Percentiles rank a stretch among this genome's conserved stretches.
Evolutionary conservation across 176 grass and related monocot species (phyloP).

Genomic region (Lolium rigidum): DNA sequence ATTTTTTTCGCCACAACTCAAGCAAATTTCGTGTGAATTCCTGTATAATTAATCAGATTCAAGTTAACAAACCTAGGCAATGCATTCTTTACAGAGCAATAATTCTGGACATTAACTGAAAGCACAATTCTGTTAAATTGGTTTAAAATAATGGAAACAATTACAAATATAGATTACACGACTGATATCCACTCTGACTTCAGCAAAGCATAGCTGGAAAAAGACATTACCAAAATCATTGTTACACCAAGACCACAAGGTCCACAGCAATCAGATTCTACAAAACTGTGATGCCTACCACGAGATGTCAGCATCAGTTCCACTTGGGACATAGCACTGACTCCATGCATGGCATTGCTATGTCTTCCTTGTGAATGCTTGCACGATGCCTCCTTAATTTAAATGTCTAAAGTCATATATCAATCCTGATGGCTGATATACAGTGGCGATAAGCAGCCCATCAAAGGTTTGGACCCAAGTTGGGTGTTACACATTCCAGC

Average conservation of each 20-base stretch:
- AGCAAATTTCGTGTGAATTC: not conserved
- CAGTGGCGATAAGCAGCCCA: not conserved
- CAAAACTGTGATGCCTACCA: not conserved
- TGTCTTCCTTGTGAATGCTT: not conserved
- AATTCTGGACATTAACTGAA: not conserved
- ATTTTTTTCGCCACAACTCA: not conserved
- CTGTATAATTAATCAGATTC: not conserved
- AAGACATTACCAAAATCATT: not conserved
- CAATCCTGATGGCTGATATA: constrained; percentile 24
- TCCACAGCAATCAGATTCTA: not conserved
- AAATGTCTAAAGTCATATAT: constrained; percentile 15
- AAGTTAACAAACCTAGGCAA: not conserved
- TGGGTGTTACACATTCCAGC: constrained; percentile 29
- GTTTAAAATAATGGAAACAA: not conserved
- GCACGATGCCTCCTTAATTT: not conserved
- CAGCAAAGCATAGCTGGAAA: not conserved
- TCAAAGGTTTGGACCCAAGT: not conserved
- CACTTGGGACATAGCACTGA: not conserved
- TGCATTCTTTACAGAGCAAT: not conserved
- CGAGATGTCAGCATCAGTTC: constrained; percentile 31
- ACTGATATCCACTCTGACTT: not conserved
- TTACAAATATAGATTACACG: not conserved
- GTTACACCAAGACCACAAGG: not conserved
- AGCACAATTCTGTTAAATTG: not conserved
- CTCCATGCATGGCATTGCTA: not conserved